These are phyloP conservation scores for Ogataea ramenticola DNA, from an alignment of 805 yeast genomes.

Conservation along the genomic window DNA sequence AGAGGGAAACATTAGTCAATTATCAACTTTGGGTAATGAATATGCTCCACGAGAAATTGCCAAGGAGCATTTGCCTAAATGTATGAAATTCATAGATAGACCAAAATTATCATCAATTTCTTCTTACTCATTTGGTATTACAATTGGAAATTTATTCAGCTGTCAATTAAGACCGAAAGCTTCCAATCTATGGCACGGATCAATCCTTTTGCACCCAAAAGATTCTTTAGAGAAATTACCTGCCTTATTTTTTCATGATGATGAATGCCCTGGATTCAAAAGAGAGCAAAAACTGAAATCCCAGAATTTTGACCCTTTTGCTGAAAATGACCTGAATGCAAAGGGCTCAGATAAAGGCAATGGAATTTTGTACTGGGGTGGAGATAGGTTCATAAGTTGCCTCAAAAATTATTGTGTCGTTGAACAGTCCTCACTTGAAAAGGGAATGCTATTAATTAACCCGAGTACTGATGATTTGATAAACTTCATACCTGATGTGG, in stretches of 20 bases:
- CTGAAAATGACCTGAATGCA: conserved; percentile 34
- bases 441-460: conserved; percentile 66
- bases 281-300: conserved; percentile 52
- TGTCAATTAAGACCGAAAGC: conserved; percentile 81
- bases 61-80: conserved; percentile 14
- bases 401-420: conserved; percentile 51
- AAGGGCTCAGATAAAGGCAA: neutral
- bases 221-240: conserved; percentile 60
- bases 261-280: conserved; percentile 70
- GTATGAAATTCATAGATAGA: conserved; percentile 34
- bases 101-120: conserved; percentile 47
- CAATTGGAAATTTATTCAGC: conserved; percentile 58
- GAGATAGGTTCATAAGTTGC: conserved; percentile 59
- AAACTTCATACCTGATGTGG: conserved; percentile 45
- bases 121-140: conserved; percentile 64
- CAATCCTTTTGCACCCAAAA: conserved; percentile 65
- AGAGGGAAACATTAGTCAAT: conserved; percentile 31
- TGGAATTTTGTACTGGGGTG: conserved; percentile 80
- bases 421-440: conserved; percentile 65
- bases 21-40: conserved; percentile 10
- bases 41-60: conserved; percentile 6
- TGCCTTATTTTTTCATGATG: conserved; percentile 87
- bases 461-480: conserved; percentile 63
- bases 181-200: conserved; percentile 88
- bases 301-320: conserved; percentile 70